These are phyloP conservation scores for Aspergillus pseudoterreus DNA, from an alignment of 2,329 filamentous ascomycete genomes.

Conservation along the genomic window DNA sequence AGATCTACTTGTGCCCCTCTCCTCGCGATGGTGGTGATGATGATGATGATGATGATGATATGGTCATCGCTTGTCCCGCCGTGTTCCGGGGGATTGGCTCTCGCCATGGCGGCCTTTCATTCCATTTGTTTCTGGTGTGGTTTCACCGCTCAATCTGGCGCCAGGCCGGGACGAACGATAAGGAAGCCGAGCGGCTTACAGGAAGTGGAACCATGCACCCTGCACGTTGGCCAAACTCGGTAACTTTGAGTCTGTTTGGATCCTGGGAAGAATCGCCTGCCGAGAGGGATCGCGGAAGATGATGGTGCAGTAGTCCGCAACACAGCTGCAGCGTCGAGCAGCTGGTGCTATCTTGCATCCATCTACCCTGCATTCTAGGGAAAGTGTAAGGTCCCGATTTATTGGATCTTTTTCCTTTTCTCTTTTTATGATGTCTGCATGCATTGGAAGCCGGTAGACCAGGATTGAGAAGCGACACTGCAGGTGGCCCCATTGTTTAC, in stretches of 20 bases:
- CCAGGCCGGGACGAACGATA: constrained; percentile 19
- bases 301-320: constrained; percentile 17
- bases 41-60: neutral
- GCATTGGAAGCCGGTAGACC: constrained; percentile 2
- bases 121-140: constrained; percentile 14
- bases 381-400: constrained; percentile 7
- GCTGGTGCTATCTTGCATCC: constrained; percentile 21
- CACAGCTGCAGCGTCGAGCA: constrained; percentile 15
- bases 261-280: constrained; percentile 5
- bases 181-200: constrained; percentile 15
- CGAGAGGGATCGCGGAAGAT: constrained; percentile 14
- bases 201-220: constrained; percentile 18
- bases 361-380: constrained; percentile 13
- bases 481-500: constrained; percentile 1
- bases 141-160: constrained; percentile 24
- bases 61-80: constrained; percentile 11
- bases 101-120: constrained; percentile 7
- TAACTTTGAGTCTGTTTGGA: constrained; percentile 18
- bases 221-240: constrained; percentile 20
- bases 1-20: neutral
- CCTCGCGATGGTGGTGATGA: neutral
- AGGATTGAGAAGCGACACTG: constrained; percentile 2
- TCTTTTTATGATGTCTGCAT: neutral
- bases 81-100: constrained; percentile 24
- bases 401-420: constrained; percentile 1